phyloP scores from a whole-genome alignment of 129 eudicot genomes.

The Tagetes patula region DNA sequence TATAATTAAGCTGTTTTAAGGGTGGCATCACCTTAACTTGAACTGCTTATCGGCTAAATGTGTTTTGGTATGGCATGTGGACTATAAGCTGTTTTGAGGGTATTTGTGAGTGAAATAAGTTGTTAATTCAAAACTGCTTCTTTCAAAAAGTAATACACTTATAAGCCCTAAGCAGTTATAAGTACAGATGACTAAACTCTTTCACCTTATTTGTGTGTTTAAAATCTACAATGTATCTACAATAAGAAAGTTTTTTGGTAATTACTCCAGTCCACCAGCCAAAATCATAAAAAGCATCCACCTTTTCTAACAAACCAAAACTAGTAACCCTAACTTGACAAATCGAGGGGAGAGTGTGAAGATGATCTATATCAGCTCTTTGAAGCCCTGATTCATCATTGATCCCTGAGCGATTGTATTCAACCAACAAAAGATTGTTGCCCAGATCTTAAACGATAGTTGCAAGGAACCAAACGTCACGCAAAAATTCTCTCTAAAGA shows the following conservation, averaged over 20 bases:
- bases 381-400: slow-evolving; percentile 27
- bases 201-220: slow-evolving; percentile 43
- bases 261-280: slow-evolving; percentile 79
- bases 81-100: neutral
- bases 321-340: slow-evolving; percentile 43
- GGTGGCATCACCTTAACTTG: neutral
- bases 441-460: slow-evolving; percentile 43
- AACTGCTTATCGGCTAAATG: neutral
- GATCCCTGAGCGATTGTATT: slow-evolving; percentile 28
- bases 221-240: slow-evolving; percentile 53
- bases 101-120: neutral
- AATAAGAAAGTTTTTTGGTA: slow-evolving; percentile 58
- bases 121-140: neutral
- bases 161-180: neutral
- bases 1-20: neutral
- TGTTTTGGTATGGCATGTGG: neutral
- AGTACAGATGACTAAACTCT: slow-evolving; percentile 42
- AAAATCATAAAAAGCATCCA: slow-evolving; percentile 58
- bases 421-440: slow-evolving; percentile 41
- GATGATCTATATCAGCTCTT: slow-evolving; percentile 42
- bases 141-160: neutral
- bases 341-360: slow-evolving; percentile 50
- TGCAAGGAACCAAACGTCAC: slow-evolving; percentile 68
- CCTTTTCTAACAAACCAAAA: slow-evolving; percentile 62
- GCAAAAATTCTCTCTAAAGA: slow-evolving; percentile 38